Evolutionary conservation across 2,329 filamentous ascomycete genomes (phyloP).

Genomic region (Paecilomyces sp.): DNA sequence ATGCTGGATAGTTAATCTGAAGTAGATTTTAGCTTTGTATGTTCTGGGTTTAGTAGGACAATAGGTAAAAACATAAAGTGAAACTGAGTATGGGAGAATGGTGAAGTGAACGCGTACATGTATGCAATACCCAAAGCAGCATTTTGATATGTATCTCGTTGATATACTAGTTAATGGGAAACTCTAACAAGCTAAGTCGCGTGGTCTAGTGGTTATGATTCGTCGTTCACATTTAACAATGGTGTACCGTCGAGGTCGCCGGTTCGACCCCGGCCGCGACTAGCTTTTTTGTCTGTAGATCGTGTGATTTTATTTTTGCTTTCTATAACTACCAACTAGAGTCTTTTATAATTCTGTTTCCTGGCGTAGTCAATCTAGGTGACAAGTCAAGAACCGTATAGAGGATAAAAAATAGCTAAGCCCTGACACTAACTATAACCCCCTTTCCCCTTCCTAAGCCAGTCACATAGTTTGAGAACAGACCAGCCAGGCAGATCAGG

Average conservation of each 20-base stretch:
- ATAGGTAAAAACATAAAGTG: no score
- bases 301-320: background rate
- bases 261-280: constrained; percentile 18
- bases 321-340: background rate
- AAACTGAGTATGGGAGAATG: no score
- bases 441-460: background rate
- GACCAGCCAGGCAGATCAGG: background rate
- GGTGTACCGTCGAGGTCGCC: constrained; percentile 11
- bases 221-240: constrained; percentile 12
- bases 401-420: background rate
- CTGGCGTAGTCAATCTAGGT: background rate
- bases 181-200: constrained; percentile 5
- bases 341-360: background rate
- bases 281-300: constrained; percentile 7
- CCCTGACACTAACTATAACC: background rate
- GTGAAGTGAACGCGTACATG: no score
- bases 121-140: no score
- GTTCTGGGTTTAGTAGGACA: background rate
- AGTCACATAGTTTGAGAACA: background rate
- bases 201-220: constrained; percentile 18
- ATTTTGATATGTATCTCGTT: no score
- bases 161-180: background rate
- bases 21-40: background rate
- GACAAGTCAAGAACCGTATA: background rate
- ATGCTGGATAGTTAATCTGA: background rate